These are phyloP conservation scores for Aspergillus aculeatus DNA, from an alignment of 2,329 filamentous ascomycete genomes.

Conservation along the genomic window DNA sequence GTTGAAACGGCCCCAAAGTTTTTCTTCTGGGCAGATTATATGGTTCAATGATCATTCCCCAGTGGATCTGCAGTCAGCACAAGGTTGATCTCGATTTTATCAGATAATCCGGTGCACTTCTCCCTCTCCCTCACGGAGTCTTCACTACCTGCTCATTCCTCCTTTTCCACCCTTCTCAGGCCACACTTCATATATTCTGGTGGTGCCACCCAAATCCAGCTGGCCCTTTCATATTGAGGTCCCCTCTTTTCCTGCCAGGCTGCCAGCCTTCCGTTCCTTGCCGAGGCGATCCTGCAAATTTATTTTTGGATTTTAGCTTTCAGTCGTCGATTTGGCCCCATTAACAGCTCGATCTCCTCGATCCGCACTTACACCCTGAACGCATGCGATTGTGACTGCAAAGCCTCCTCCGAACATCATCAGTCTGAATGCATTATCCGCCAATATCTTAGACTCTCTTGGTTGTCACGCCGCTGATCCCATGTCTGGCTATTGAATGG, in stretches of 20 bases:
- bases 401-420: not conserved
- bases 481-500: not conserved
- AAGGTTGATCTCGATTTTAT: not conserved
- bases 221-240: not conserved
- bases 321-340: not conserved
- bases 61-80: constrained; percentile 1
- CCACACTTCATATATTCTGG: not conserved
- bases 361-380: not conserved
- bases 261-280: not conserved
- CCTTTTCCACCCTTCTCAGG: not conserved
- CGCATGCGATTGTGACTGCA: not conserved
- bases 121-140: not conserved
- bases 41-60: not conserved
- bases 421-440: not conserved
- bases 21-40: not conserved
- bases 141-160: not conserved
- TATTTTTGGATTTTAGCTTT: not conserved
- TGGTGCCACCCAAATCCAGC: not conserved
- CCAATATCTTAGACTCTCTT: not conserved
- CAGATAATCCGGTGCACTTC: not conserved
- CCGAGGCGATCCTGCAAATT: not conserved
- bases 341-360: not conserved
- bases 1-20: not conserved
- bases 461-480: not conserved
- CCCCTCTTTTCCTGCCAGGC: not conserved